These are phyloP conservation scores for Eucalyptus caleyi DNA, from an alignment of 345 rosid species.

Conservation along the genomic window DNA sequence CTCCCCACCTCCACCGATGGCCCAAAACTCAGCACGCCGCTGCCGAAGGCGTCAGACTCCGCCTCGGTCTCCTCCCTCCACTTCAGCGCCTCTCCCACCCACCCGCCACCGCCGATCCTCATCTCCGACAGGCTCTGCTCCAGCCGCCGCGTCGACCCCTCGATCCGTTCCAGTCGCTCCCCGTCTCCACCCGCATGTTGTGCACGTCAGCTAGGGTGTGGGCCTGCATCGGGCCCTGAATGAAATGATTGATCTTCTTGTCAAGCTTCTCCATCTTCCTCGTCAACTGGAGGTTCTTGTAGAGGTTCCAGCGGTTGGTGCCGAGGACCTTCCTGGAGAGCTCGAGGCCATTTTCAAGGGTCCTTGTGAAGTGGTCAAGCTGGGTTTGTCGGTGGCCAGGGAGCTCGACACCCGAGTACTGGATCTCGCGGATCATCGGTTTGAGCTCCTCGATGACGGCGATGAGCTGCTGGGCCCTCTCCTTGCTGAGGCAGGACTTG, in stretches of 20 bases:
- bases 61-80: constrained; percentile 26
- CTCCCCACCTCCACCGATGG: constrained; percentile 54
- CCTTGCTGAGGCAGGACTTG: constrained; percentile 27
- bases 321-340: constrained; percentile 25
- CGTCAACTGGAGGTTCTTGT: constrained; percentile 25
- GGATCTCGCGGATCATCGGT: constrained; percentile 54
- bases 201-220: constrained; percentile 65
- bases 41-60: constrained; percentile 17
- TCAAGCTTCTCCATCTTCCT: constrained; percentile 67
- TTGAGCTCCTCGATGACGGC: constrained; percentile 7
- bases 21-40: constrained; percentile 4
- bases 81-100: constrained; percentile 46
- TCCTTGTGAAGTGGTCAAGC: constrained; percentile 34
- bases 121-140: constrained; percentile 42
- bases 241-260: constrained; percentile 24
- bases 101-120: constrained; percentile 60
- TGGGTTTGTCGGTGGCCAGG: constrained; percentile 52
- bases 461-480: constrained; percentile 27
- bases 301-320: constrained; percentile 58
- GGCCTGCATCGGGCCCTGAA: constrained; percentile 24
- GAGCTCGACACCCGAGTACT: constrained; percentile 73
- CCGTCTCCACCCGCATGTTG: constrained; percentile 19
- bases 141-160: constrained; percentile 17
- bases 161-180: constrained; percentile 45
- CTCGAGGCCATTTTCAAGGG: constrained; percentile 31